Base-by-base conservation (phyloP, 73 alveolate genomes). In the Paramecium caudatum region DNA sequence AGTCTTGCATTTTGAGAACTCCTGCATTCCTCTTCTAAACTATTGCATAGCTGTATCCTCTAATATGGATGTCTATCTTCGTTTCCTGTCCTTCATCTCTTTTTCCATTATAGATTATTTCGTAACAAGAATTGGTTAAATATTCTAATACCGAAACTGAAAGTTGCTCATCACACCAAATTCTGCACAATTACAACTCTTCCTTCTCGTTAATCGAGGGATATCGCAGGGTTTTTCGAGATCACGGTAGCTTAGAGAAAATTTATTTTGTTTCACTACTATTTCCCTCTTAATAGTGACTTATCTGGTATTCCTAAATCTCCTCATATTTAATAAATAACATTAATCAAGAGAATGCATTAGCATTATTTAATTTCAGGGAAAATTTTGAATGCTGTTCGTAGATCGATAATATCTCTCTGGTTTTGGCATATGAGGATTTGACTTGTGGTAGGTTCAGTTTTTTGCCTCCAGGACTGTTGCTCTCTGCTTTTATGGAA, bases 131-230 rank as follows among this genome's bases (percentile, higher is more conserved):
- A 55, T 4, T 5, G 30, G 37, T 23, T 19, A 23, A 23, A 55
- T 23, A 55, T 55, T 55, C 46, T 27, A 27, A 55, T 55, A 27
- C 30, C 80, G 23, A 55, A 27, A 55, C 30, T 55, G 21, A 23
- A 55, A 55, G 80, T 55, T 55, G 0, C 46, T 55, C 46, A 55
- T 55, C 30, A 5, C 27, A 12, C 61, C 83, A 12, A 46, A 65
- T 65, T 65, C 83, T 65, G 32, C 34, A 15, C 83, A 65, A 65
- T 65, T 33, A 65, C 83, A 65, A 33, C 83, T 33, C 34, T 65
- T 65, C 1, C 83, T 65, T 65, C 83, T 33, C 83, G 34, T 65
- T 65, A 32, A 32, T 55, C 30, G 17, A 23, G 80, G 23, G 80
- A 55, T 55, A n/a, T n/a, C n/a, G n/a, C n/a, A n/a, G n/a, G n/a